Base-by-base conservation (phyloP, 352 stramenopile species). In the Pythium monospermum region DNA sequence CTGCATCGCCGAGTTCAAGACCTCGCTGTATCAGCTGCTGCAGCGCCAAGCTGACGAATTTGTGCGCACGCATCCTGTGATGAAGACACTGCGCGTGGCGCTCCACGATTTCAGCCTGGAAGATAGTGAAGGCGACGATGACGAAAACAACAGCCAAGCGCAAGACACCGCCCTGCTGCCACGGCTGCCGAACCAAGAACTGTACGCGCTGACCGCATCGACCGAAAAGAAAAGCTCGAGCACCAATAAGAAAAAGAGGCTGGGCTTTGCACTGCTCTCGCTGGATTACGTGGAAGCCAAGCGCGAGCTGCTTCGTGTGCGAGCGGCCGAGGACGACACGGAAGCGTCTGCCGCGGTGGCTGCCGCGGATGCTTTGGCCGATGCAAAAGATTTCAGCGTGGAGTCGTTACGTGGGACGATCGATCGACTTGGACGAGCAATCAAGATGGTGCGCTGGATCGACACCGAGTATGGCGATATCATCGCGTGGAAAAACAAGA, bases 401-500 rank as follows among this genome's bases (percentile, higher is more conserved):
- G 83, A 94, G 26, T 87, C 79, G 2, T 57, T 94, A 12, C 66
- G 73, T 6, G 68, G 67, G 22, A 94, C 83, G 19, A 81, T 92
- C 30, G 79, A 92, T 31, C 79, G 83, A 3, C 71, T 92, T 53
- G 66, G 67, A 28, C 75, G 81, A 12, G 73, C 84, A 16, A 68
- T 88, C 25, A 77, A 83, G 37, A 57, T 71, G 4, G 74, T 91
- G n/a, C 77, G 87, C 46, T 85, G 73, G 58, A 57, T 88, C 39
- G 83, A 92, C 51, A 68, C 77, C 18, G 69, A 86, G 43, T 94
- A 94, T 49, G 65, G 60, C 26, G 71, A 83, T 27, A 69, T 94
- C 15, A 94, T 94, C 49, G 74, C 79, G 18, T 94, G 83, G 83
- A 92, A 91, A 43, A 84, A 91, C 71, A 85, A 76, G 45, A 83